Base-by-base conservation (phyloP, 192 early-diverging fungal genomes). In the Coemansia sp. region DNA sequence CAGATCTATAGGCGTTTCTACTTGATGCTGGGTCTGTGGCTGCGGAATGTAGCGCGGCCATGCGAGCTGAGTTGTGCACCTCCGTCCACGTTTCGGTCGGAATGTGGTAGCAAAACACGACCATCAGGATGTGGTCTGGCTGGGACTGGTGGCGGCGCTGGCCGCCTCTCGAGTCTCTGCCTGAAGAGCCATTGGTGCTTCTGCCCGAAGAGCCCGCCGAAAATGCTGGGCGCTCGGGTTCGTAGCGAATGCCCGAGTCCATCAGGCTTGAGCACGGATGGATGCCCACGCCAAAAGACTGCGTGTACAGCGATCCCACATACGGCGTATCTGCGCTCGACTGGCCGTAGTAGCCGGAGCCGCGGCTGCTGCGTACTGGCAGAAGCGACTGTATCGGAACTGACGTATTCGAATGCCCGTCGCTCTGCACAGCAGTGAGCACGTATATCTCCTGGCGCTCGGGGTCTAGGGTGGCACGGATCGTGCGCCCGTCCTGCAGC, bases 401-500 rank as follows among this genome's bases (percentile, higher is more conserved):
- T 6, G 68, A 42, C 3, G 58, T 11, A 8, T 16, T n/a, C 16
- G 64, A 12, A 49, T 57, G 54, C 9, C 25, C 31, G 35, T 77
- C 74, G 68, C 48, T 65, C 58, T 77, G 74, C 4, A 60, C 68
- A 2, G 74, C 62, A 4, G 65, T 67, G 16, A 98, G 76, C 27
- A 96, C 88, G 69, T 92, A 94, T 19, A 98, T 80, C 73, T 98
- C 95, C 12, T 91, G 85, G 24, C 85, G 74, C 24, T 85, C 81
- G 0, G 71, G 35, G 68, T 95, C 92, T 10, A 95, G 87, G 21
- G 93, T 92, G 14, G 92, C 89, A 5, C 91, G 56, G 38, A 77
- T 64, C 0, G 74, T 71, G 33, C 74, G 67, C n/a, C 74, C 74
- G 35, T 77, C 74, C 22, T 77, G 74, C 24, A 67, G 51, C 31